Conservation (phyloP, 2,329 filamentous ascomycete species). For the Hypomyces perniciosus region DNA sequence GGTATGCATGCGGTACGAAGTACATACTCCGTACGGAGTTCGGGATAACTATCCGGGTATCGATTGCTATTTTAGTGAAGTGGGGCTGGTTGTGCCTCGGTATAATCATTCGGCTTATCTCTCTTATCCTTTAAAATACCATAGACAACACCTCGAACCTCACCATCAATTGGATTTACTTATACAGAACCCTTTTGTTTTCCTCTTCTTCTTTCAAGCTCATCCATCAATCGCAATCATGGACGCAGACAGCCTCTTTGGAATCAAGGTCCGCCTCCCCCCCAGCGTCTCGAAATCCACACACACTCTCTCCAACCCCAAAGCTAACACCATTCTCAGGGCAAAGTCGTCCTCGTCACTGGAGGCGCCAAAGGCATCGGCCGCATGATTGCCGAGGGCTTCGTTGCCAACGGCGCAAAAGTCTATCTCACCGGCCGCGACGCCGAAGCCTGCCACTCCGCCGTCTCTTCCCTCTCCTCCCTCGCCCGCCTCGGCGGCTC, state of each 20-base stretch:
- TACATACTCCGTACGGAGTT: no score
- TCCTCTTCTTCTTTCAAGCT: not conserved
- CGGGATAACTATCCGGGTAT: no score
- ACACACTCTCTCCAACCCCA: not conserved
- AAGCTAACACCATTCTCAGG: constrained; percentile 27
- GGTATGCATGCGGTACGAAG: no score
- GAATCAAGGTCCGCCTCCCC: constrained; percentile 45
- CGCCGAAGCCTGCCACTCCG: constrained; percentile 48
- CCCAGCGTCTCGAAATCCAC: not conserved
- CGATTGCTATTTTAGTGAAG: no score
- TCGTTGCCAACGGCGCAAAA: constrained; percentile 56
- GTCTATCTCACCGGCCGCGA: constrained; percentile 64
- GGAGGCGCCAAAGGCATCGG: constrained; percentile 58
- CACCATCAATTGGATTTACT: not conserved
- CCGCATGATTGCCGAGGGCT: constrained; percentile 61
- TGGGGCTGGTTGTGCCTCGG: no score
- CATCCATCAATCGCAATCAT: constrained; percentile 28
- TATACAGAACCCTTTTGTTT: not conserved
- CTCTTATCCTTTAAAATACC: no score
- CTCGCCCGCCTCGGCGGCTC: constrained; percentile 39
- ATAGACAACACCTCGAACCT: no score
- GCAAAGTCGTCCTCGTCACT: constrained; percentile 54
- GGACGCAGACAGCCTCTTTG: constrained; percentile 50
- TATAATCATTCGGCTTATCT: no score
- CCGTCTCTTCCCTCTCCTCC: constrained; percentile 51